Percentiles rank a stretch among this genome's conserved stretches.
Evolutionary conservation across 2,329 filamentous ascomycete species (phyloP).

Genomic region (Paecilomyces variotii): DNA sequence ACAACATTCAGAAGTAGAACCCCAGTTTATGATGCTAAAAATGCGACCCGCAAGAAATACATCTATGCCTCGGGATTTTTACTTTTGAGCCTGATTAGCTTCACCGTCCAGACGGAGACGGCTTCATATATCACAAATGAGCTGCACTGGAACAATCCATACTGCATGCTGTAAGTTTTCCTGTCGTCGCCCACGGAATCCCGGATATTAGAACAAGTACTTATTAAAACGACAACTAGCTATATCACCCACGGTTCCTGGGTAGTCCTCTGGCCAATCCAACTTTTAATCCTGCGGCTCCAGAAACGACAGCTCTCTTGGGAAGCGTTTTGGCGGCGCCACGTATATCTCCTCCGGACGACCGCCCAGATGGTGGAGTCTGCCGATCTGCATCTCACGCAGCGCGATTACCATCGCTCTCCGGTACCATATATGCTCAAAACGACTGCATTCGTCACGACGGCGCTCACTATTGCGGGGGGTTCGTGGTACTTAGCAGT

Average conservation of each 20-base stretch:
- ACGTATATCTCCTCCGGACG: conserved; percentile 54
- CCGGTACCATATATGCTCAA: conserved; percentile 67
- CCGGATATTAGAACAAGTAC: conserved; percentile 2
- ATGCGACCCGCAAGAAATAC: conserved; percentile 72
- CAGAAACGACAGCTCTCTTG: conserved; percentile 74
- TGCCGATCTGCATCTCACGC: conserved; percentile 58
- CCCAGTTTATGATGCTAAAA: conserved; percentile 55
- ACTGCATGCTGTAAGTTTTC: conserved; percentile 80
- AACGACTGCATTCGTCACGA: conserved; percentile 75
- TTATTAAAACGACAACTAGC: conserved; percentile 24
- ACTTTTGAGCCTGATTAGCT: conserved; percentile 71
- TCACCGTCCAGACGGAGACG: conserved; percentile 91
- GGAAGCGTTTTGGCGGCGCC: conserved; percentile 74
- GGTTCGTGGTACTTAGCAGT: conserved; percentile 95
- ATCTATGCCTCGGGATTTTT: conserved; percentile 80
- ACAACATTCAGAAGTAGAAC: conserved; percentile 71
- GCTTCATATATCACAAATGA: conserved; percentile 91
- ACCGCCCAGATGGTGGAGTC: conserved; percentile 81
- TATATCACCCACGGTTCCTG: conserved; percentile 94
- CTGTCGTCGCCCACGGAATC: conserved; percentile 2
- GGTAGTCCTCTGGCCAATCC: conserved; percentile 78
- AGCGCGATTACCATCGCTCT: conserved; percentile 30
- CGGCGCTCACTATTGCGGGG: conserved; percentile 78
- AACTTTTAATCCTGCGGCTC: conserved; percentile 70
- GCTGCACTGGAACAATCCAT: conserved; percentile 94